A percentile compares a stretch with the other conserved stretches of the same genome.
phyloP scores from a whole-genome alignment of 2,329 filamentous ascomycete species.

The Fusarium floridanum region DNA sequence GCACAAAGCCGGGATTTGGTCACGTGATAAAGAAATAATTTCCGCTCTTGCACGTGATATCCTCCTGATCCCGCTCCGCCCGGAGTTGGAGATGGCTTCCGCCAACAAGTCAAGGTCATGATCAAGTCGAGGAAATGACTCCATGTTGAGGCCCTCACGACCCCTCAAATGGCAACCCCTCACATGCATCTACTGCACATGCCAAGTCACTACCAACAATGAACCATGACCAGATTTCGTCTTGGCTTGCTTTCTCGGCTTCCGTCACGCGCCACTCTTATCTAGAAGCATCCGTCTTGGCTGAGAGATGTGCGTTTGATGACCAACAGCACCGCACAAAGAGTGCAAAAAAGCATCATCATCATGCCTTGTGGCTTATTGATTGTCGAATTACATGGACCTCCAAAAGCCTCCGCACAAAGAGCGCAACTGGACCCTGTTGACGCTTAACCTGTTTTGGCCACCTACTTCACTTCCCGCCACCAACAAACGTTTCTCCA shows the following conservation, averaged over 20 bases:
- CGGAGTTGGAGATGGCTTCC: not conserved
- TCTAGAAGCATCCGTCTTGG: conserved; percentile 8
- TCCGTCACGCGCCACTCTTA: conserved; percentile 9
- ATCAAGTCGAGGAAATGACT: not conserved
- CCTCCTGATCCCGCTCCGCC: not conserved
- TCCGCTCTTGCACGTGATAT: not conserved
- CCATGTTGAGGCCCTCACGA: not conserved
- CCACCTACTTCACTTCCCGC: not conserved
- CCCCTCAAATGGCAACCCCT: not conserved
- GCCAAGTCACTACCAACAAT: not conserved
- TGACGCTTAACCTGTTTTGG: conserved; percentile 15
- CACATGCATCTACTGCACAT: not conserved
- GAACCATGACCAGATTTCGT: not conserved
- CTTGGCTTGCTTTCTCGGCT: conserved; percentile 4
- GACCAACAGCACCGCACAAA: conserved; percentile 7
- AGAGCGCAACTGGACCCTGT: conserved; percentile 9
- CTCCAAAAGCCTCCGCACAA: conserved; percentile 5
- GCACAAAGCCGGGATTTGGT: not conserved
- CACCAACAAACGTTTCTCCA: no score
- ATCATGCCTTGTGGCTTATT: not conserved
- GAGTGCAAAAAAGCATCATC: not conserved
- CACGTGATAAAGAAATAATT: not conserved
- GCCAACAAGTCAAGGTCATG: conserved; percentile 4
- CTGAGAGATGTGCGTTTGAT: not conserved
- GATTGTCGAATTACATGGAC: not conserved